Percentiles rank a stretch among this genome's conserved stretches.
phyloP scores from a whole-genome alignment of 2,329 filamentous ascomycete genomes.

The Piedraia hortae region DNA sequence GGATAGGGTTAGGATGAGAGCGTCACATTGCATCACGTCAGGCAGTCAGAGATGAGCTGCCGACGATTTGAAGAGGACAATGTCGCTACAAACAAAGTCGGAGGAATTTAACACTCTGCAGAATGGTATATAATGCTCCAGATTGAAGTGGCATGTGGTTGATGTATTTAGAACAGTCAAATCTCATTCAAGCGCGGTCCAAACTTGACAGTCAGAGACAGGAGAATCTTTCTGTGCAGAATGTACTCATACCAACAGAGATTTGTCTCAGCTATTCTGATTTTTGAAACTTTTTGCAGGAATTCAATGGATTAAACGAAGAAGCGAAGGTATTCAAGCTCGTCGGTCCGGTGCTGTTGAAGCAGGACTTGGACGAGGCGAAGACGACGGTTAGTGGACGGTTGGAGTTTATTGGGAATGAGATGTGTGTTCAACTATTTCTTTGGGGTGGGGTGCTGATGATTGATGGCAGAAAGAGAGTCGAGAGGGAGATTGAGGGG shows the following conservation, averaged over 20 bases:
- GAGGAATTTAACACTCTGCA: conserved; percentile 66
- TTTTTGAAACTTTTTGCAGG: conserved; percentile 21
- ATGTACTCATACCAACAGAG: conserved; percentile 24
- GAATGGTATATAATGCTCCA: not conserved
- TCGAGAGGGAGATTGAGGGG: conserved; percentile 35
- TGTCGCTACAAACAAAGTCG: conserved; percentile 45
- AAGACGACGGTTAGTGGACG: conserved; percentile 73
- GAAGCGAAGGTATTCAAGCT: conserved; percentile 89
- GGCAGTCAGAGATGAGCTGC: too few relatives aligned
- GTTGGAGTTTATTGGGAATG: conserved; percentile 73
- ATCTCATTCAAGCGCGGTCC: conserved; percentile 50
- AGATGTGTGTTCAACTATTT: conserved; percentile 41
- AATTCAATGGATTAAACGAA: conserved; percentile 54
- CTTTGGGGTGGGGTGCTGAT: conserved; percentile 29
- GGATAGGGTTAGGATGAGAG: too few relatives aligned
- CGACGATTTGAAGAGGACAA: too few relatives aligned
- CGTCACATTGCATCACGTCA: too few relatives aligned
- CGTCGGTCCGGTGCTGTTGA: conserved; percentile 70
- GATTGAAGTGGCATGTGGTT: not conserved
- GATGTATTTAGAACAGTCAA: conserved; percentile 40
- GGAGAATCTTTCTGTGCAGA: conserved; percentile 70
- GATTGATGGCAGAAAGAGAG: conserved; percentile 35
- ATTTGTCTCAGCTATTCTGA: not conserved
- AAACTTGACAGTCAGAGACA: conserved; percentile 83
- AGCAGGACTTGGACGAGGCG: conserved; percentile 80